Evolutionary conservation across 1,284 basidiomycete species (phyloP).

Genomic region (Tylopilus orsonianus): DNA sequence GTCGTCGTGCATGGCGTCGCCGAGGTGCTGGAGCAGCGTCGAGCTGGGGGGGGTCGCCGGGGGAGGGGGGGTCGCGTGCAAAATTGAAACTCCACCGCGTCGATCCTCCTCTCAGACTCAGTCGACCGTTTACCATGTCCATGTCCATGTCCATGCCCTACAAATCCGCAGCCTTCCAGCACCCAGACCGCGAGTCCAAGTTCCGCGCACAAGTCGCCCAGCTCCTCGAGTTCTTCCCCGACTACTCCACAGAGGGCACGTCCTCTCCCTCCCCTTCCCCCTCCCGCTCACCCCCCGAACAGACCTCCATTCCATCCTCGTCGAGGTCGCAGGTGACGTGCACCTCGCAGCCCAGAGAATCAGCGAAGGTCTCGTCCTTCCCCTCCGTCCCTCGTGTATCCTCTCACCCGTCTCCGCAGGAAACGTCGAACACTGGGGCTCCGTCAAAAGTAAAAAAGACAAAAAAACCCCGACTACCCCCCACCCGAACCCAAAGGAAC

Average conservation of each 20-base stretch:
- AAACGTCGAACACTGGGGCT: constrained; percentile 80
- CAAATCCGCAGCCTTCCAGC: constrained; percentile 47
- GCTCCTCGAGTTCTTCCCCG: constrained; percentile 77
- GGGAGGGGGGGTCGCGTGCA: constrained; percentile 27
- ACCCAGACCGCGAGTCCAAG: constrained; percentile 40
- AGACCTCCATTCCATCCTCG: constrained; percentile 78
- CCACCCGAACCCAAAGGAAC: constrained; percentile 47
- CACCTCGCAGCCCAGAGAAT: constrained; percentile 76
- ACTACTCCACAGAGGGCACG: constrained; percentile 75
- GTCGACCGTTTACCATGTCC: background rate
- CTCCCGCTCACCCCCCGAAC: constrained; percentile 11
- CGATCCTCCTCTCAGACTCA: no score
- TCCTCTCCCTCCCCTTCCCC: constrained; percentile 26
- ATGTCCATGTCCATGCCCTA: constrained; percentile 43
- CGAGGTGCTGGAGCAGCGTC: no score
- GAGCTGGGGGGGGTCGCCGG: background rate
- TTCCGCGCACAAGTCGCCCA: constrained; percentile 54
- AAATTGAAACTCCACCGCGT: constrained; percentile 37
- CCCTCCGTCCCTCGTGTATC: constrained; percentile 7
- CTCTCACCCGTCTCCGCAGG: constrained; percentile 45
- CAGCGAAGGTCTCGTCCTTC: constrained; percentile 66
- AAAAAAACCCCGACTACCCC: constrained; percentile 52
- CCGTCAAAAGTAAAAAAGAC: constrained; percentile 86
- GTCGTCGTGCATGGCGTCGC: constrained; percentile 24
- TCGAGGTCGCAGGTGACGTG: constrained; percentile 74